phyloP scores from a whole-genome alignment of 1,139 yeast species.

The Candida sanyaensis region DNA sequence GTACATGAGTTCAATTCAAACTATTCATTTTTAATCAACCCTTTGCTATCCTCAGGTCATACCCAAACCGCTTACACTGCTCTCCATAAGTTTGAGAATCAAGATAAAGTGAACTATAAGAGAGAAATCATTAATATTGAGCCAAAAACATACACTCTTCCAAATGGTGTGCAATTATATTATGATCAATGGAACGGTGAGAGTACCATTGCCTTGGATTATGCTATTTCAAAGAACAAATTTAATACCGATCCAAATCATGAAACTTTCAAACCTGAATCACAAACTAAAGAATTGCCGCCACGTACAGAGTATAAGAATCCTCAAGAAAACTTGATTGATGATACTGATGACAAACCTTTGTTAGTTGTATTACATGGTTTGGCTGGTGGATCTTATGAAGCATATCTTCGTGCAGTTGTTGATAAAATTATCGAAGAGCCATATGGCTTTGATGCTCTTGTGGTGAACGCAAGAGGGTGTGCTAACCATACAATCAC shows the following conservation, averaged over 20 bases:
- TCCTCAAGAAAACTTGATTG: slow-evolving; percentile 30
- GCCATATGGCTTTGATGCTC: slow-evolving; percentile 48
- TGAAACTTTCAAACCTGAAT: slow-evolving; percentile 30
- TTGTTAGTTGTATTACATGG: slow-evolving; percentile 59
- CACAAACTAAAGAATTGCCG: slow-evolving; percentile 41
- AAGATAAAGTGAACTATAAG: slow-evolving; percentile 40
- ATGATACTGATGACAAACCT: slow-evolving; percentile 41
- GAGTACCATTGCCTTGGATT: slow-evolving; percentile 44
- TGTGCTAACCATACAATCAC: slow-evolving; percentile 61
- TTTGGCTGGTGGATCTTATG: slow-evolving; percentile 64
- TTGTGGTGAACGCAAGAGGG: slow-evolving; percentile 60
- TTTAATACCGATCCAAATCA: slow-evolving; percentile 22
- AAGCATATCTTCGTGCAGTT: slow-evolving; percentile 53
- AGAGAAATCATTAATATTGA: slow-evolving; percentile 38
- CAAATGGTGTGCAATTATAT: slow-evolving; percentile 29
- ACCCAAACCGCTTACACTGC: slow-evolving; percentile 51
- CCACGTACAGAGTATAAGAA: slow-evolving; percentile 45
- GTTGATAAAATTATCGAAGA: slow-evolving; percentile 33
- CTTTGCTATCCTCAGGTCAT: slow-evolving; percentile 43
- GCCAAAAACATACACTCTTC: slow-evolving; percentile 27
- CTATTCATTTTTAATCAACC: slow-evolving; percentile 37
- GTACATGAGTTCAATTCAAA: slow-evolving; percentile 37
- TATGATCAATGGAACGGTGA: slow-evolving; percentile 46
- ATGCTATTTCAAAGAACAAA: slow-evolving; percentile 24
- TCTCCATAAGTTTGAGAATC: slow-evolving; percentile 35